Base-by-base conservation (phyloP, 179 eudicot species). In the Carnegiea gigantea region DNA sequence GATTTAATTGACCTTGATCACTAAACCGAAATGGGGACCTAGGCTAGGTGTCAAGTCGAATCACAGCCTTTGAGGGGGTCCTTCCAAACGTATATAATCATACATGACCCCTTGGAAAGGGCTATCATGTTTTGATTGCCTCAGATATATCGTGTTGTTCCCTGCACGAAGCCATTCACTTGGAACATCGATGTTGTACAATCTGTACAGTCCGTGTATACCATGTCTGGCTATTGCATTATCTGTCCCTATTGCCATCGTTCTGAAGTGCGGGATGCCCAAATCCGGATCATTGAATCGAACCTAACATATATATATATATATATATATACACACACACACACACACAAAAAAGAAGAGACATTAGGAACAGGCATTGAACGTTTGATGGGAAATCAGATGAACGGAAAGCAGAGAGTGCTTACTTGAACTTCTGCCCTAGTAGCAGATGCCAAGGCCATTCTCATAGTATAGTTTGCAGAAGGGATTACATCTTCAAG, bases 161-260 rank as follows among this genome's bases (percentile, higher is more conserved):
- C 90, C 87, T 12, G 12, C 44, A 38, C 65, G 57, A 30, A 92
- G 95, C 84, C 86, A 84, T 82, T 85, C 83, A 23, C 89, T 86
- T 1, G 83, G 73, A 65, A 92, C 83, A 64, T 86, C 79, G 12
- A 92, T 70, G 74, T 73, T 88, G 67, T 33, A 90, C 83, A 90
- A 33, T 77, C 89, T 59, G 65, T 91, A 90, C 67, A 90, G 23
- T 36, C 93, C 93, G 81, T 90, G 95, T 43, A 90, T 91, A 18
- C 93, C 95, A 73, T 91, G 95, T 76, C 95, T 85, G 6, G 95
- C 95, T 48, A 91, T 89, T 38, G 95, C 87, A 43, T 90, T 92
- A 72, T 92, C 95, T 70, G 83, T 77, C 21, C 95, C 95, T 73
- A 92, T 90, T 46, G 71, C 18, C 77, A 73, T 77, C 23, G 95